phyloP scores from a whole-genome alignment of 2,329 filamentous ascomycete species.

The Daldinia sp. region DNA sequence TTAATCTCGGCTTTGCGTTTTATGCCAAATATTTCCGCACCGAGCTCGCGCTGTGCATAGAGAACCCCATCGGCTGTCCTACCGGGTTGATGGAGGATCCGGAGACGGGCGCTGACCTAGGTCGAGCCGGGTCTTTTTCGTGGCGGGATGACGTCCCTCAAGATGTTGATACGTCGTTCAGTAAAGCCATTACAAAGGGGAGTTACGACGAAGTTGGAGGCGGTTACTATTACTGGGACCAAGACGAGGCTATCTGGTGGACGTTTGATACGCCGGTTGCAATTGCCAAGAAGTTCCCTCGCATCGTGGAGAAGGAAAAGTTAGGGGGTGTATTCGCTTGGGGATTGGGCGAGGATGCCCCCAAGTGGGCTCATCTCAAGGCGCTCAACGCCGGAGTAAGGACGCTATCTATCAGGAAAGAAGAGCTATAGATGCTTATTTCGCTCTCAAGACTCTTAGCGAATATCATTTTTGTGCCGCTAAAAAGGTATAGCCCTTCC shows the following conservation, averaged over 20 bases:
- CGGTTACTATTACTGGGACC: slow-evolving; percentile 51
- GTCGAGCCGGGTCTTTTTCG: slow-evolving; percentile 54
- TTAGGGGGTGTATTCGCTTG: slow-evolving; percentile 53
- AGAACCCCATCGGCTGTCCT: slow-evolving; percentile 67
- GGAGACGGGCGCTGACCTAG: slow-evolving; percentile 69
- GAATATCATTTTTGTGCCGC: background rate
- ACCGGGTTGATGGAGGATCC: slow-evolving; percentile 70
- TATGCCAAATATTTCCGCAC: slow-evolving; percentile 77
- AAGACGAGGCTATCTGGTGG: slow-evolving; percentile 50
- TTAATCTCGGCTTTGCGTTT: slow-evolving; percentile 76
- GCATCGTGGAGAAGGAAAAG: slow-evolving; percentile 44
- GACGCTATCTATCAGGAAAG: slow-evolving; percentile 39
- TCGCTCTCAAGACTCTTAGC: background rate
- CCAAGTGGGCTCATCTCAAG: slow-evolving; percentile 47
- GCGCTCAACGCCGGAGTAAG: slow-evolving; percentile 45
- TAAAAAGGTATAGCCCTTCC: background rate
- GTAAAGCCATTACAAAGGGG: slow-evolving; percentile 43
- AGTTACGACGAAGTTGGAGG: slow-evolving; percentile 49
- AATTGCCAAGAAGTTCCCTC: slow-evolving; percentile 49
- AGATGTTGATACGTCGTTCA: slow-evolving; percentile 48
- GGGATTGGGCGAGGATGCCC: slow-evolving; percentile 52
- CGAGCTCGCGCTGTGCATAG: slow-evolving; percentile 59
- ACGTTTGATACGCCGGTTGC: slow-evolving; percentile 51
- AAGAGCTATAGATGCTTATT: slow-evolving; percentile 43
- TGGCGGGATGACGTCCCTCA: slow-evolving; percentile 49